phyloP scores from a whole-genome alignment of 2,329 filamentous ascomycete genomes.

The Calcarisporium arbuscula region DNA sequence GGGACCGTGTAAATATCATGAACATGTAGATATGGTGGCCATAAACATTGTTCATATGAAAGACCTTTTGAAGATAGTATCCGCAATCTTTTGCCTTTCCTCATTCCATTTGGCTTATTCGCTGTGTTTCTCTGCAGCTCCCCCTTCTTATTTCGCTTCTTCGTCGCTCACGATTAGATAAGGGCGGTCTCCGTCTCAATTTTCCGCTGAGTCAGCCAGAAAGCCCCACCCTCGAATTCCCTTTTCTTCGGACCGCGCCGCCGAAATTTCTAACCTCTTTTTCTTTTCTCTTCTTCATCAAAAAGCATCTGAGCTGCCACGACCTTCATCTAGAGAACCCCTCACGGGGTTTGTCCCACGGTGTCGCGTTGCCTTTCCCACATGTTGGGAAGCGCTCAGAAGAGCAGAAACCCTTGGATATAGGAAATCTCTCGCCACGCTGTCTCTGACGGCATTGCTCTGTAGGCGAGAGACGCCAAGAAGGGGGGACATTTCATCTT shows the following conservation, averaged over 20 bases:
- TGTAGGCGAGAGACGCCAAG: slow-evolving; percentile 53
- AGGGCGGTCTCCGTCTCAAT: too few relatives aligned
- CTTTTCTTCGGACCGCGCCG: slow-evolving; percentile 17
- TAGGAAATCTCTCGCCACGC: slow-evolving; percentile 55
- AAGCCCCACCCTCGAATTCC: slow-evolving; percentile 1
- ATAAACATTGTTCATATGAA: too few relatives aligned
- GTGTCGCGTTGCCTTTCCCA: slow-evolving; percentile 56
- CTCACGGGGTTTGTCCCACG: slow-evolving; percentile 31
- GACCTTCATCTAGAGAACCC: slow-evolving; percentile 55
- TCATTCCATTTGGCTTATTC: too few relatives aligned
- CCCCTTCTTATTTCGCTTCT: too few relatives aligned
- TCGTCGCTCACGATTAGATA: too few relatives aligned
- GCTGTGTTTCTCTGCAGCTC: too few relatives aligned
- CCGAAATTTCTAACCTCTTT: slow-evolving; percentile 23
- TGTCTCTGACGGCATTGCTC: too few relatives aligned
- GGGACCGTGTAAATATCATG: too few relatives aligned
- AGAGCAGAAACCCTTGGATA: slow-evolving; percentile 54
- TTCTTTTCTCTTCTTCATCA: slow-evolving; percentile 45
- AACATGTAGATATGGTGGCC: too few relatives aligned
- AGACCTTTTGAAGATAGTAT: too few relatives aligned
- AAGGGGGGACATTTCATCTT: slow-evolving; percentile 48
- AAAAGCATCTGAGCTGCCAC: slow-evolving; percentile 60
- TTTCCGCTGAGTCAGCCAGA: slow-evolving; percentile 6
- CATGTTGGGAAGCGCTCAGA: slow-evolving; percentile 44
- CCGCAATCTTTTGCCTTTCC: too few relatives aligned